Conservation (phyloP, 352 stramenopile genomes). For the Saprolegnia diclina region DNA sequence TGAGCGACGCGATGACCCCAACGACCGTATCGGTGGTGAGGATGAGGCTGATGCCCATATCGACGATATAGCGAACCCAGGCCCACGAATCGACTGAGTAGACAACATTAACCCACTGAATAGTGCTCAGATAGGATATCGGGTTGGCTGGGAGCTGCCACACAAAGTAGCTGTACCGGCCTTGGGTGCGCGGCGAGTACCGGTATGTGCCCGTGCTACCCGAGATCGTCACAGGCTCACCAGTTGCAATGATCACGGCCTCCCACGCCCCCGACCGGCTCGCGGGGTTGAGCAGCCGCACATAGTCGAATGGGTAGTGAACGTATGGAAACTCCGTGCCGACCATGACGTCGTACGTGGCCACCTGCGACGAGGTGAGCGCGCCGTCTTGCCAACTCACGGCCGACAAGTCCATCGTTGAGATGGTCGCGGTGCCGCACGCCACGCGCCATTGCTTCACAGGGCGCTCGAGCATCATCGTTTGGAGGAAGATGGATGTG, state of each 20-base stretch:
- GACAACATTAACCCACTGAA: background rate
- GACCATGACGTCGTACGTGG: background rate
- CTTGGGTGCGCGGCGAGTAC: background rate
- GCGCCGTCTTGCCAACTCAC: background rate
- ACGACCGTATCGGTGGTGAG: background rate
- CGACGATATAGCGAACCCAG: conserved; percentile 10
- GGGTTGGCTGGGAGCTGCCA: background rate
- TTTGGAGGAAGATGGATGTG: conserved; percentile 1
- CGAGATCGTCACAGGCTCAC: background rate
- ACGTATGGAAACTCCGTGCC: conserved; percentile 4
- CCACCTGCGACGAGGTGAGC: conserved; percentile 5
- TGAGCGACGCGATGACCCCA: background rate
- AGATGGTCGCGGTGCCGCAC: background rate
- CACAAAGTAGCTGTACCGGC: conserved; percentile 5
- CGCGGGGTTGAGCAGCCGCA: background rate
- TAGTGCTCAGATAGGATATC: background rate
- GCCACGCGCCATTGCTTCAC: background rate
- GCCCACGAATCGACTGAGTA: background rate
- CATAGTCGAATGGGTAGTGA: background rate
- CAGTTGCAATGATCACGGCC: background rate
- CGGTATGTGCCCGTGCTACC: conserved; percentile 3
- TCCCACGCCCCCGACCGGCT: background rate
- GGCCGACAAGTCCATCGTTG: background rate
- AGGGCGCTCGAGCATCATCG: background rate
- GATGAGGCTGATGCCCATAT: conserved; percentile 5